Conservation (phyloP, 2,329 filamentous ascomycete genomes). For the Cercospora sp. region DNA sequence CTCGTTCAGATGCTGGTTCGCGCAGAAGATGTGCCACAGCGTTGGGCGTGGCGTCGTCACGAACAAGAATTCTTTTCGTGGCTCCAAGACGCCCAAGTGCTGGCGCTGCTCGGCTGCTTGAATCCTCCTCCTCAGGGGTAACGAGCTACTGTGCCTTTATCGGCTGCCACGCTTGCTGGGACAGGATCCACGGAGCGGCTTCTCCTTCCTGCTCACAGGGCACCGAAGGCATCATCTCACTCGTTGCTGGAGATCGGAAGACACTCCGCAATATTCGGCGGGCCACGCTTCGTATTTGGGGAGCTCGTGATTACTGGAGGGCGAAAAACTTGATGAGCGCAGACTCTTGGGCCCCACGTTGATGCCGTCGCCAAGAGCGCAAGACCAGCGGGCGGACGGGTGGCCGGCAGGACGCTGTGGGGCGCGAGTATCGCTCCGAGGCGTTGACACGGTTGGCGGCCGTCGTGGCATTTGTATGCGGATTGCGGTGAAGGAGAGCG, state of each 20-base stretch:
- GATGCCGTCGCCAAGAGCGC: neutral
- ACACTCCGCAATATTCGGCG: neutral
- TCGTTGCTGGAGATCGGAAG: neutral
- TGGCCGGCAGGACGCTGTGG: neutral
- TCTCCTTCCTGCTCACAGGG: neutral
- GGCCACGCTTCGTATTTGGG: neutral
- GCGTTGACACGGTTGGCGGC: neutral
- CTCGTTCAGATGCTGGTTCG: slow-evolving; percentile 7
- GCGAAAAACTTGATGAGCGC: neutral
- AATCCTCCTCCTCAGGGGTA: slow-evolving; percentile 2
- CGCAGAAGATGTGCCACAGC: slow-evolving; percentile 4
- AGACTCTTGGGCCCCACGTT: neutral
- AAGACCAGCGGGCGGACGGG: neutral
- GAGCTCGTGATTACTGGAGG: neutral
- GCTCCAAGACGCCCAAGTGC: neutral
- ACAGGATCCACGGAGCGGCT: neutral
- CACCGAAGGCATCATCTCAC: neutral
- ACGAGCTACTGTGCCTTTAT: neutral
- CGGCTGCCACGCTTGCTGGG: neutral
- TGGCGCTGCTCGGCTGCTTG: neutral
- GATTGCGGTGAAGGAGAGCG: neutral
- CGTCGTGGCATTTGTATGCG: neutral
- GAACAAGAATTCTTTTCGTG: neutral
- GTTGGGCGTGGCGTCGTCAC: neutral
- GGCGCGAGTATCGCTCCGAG: neutral